Percentiles rank a stretch among this genome's conserved stretches.
phyloP scores from a whole-genome alignment of 306 rosid species.

The Prunus kanzakura region DNA sequence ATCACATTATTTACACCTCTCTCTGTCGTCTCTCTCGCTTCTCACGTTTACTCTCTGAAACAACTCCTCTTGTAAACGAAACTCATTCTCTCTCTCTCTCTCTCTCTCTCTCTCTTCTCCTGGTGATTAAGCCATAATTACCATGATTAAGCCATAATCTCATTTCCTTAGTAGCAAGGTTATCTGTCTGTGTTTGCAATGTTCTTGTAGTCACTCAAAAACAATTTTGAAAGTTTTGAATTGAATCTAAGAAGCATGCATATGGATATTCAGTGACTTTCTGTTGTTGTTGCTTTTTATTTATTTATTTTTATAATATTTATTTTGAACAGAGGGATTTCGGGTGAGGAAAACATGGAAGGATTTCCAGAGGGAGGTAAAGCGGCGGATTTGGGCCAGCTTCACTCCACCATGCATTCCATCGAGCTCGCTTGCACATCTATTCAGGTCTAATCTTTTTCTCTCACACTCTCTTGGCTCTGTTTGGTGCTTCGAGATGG shows the following conservation, averaged over 20 bases:
- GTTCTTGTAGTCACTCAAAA: background rate
- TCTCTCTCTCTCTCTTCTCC: background rate
- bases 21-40: background rate
- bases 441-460: constrained; percentile 58
- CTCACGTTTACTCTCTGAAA: background rate
- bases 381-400: constrained; percentile 48
- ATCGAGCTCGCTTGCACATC: constrained; percentile 80
- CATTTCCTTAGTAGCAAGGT: background rate
- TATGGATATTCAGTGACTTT: background rate
- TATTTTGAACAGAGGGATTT: background rate
- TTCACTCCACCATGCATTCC: constrained; percentile 85
- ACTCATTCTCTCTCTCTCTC: background rate
- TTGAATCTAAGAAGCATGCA: background rate
- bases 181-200: background rate
- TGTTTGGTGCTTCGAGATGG: background rate
- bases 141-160: background rate
- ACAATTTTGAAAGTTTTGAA: too few species aligned
- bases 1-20: background rate
- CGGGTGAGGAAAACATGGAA: constrained; percentile 47
- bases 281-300: too few species aligned
- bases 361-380: constrained; percentile 48
- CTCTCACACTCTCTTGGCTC: constrained; percentile 1
- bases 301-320: background rate
- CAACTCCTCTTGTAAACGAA: background rate
- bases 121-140: background rate